These are phyloP conservation scores for Fusarium xyrophilum DNA, from an alignment of 2,329 filamentous ascomycete species.

Conservation along the genomic window DNA sequence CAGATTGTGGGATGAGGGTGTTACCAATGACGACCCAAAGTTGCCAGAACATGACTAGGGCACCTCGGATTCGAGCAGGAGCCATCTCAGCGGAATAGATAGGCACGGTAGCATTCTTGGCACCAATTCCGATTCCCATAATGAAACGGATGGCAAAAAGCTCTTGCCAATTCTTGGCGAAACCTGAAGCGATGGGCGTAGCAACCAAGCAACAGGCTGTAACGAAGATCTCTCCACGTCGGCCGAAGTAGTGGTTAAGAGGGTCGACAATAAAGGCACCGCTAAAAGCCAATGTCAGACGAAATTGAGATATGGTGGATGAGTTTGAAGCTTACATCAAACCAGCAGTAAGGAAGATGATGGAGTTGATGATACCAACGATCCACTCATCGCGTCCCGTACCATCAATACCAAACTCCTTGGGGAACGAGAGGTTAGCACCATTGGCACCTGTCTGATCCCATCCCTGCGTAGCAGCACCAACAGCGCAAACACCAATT, in stretches of 20 bases:
- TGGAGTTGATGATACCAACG: constrained; percentile 69
- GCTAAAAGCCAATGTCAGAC: neutral
- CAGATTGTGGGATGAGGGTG: neutral
- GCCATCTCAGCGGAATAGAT: constrained; percentile 78
- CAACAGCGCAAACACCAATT: constrained; percentile 71
- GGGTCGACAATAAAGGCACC: constrained; percentile 61
- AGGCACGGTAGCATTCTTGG: constrained; percentile 70
- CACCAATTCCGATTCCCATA: constrained; percentile 73
- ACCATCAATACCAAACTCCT: constrained; percentile 50
- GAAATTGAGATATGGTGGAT: too few species aligned
- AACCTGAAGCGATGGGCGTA: constrained; percentile 68
- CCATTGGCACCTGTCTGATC: constrained; percentile 69
- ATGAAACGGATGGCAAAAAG: constrained; percentile 71
- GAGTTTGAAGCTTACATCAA: constrained; percentile 2
- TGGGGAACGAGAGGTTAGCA: constrained; percentile 67
- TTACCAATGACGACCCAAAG: constrained; percentile 67
- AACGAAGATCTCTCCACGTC: constrained; percentile 70
- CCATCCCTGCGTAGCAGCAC: constrained; percentile 72
- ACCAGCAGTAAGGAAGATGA: constrained; percentile 45
- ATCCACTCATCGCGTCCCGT: constrained; percentile 51
- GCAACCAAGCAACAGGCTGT: constrained; percentile 75
- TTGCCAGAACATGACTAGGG: constrained; percentile 82
- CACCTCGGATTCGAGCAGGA: constrained; percentile 72
- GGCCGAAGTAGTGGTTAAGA: constrained; percentile 57
- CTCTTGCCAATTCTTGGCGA: constrained; percentile 70